Evolutionary conservation across 345 rosid genomes (phyloP).

Genomic region (Hirschfeldia incana): DNA sequence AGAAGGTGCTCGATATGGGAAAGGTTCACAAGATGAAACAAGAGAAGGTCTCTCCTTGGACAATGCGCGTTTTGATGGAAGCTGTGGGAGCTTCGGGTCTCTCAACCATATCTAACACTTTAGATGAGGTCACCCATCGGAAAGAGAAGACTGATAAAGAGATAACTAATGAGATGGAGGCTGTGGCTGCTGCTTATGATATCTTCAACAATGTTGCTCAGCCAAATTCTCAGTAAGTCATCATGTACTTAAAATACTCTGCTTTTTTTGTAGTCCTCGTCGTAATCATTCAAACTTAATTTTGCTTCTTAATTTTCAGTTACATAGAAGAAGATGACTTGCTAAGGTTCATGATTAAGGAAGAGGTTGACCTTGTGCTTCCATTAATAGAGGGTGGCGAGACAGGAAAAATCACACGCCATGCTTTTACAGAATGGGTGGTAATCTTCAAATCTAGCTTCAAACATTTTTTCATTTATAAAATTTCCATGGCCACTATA

Average conservation of each 20-base stretch:
- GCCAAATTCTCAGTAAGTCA: constrained; percentile 49
- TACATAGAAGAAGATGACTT: constrained; percentile 74
- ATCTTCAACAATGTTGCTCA: constrained; percentile 63
- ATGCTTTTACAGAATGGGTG: constrained; percentile 78
- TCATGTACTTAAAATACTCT: not conserved
- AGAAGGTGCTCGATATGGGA: constrained; percentile 74
- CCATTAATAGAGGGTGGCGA: constrained; percentile 65
- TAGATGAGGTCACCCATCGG: constrained; percentile 43
- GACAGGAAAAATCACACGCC: constrained; percentile 53
- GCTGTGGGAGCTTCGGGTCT: constrained; percentile 67
- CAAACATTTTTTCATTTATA: not conserved
- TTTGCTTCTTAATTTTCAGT: constrained; percentile 41
- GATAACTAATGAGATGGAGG: constrained; percentile 87
- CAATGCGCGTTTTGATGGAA: constrained; percentile 80
- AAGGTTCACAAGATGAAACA: constrained; percentile 69
- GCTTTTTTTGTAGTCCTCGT: not conserved
- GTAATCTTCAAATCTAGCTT: constrained; percentile 40
- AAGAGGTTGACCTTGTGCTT: constrained; percentile 77
- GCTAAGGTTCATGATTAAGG: constrained; percentile 73
- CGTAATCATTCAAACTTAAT: not conserved
- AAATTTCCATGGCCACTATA: not conserved
- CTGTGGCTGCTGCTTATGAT: constrained; percentile 61
- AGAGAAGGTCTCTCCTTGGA: constrained; percentile 89
- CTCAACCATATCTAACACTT: constrained; percentile 63
- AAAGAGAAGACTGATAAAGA: constrained; percentile 51